Evolutionary conservation across 2,329 filamentous ascomycete genomes (phyloP).

Genomic region (Hortaea sp.): DNA sequence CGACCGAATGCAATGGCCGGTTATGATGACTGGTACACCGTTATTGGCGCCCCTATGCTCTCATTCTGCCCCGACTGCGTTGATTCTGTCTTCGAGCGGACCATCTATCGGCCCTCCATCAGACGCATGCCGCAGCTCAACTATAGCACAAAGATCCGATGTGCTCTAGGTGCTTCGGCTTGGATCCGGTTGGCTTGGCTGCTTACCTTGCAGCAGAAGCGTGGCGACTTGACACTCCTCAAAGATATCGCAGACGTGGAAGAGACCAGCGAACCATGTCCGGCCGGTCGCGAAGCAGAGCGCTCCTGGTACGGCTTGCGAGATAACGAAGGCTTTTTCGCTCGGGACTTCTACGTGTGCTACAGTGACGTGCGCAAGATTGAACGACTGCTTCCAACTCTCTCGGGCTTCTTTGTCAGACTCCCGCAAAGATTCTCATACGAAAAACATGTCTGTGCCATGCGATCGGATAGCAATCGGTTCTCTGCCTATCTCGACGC

Average conservation of each 20-base stretch:
- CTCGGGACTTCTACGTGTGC: conserved; percentile 68
- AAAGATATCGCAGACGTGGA: conserved; percentile 57
- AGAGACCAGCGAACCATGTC: conserved; percentile 47
- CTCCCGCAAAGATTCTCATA: conserved; percentile 34
- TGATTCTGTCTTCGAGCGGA: conserved; percentile 55
- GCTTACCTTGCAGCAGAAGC: conserved; percentile 61
- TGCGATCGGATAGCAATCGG: conserved; percentile 52
- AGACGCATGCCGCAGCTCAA: conserved; percentile 49
- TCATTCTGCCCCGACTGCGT: conserved; percentile 79
- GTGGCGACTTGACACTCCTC: conserved; percentile 57
- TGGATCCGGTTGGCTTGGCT: conserved; percentile 84
- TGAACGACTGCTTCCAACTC: conserved; percentile 61
- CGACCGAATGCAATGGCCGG: conserved; percentile 52
- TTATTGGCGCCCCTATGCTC: conserved; percentile 60
- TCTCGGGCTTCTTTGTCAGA: conserved; percentile 54
- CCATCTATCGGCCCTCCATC: conserved; percentile 59
- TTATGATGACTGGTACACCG: conserved; percentile 69
- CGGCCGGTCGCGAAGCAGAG: conserved; percentile 44
- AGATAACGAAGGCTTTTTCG: conserved; percentile 56
- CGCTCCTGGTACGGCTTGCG: conserved; percentile 68
- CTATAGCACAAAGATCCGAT: conserved; percentile 51
- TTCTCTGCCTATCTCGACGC: conserved; percentile 49
- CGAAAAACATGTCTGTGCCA: conserved; percentile 52
- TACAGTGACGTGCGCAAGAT: conserved; percentile 62
- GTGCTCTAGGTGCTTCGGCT: conserved; percentile 62